These are phyloP conservation scores for Akanthomyces dipterigenus DNA, from an alignment of 2,329 filamentous ascomycete genomes.

Conservation along the genomic window DNA sequence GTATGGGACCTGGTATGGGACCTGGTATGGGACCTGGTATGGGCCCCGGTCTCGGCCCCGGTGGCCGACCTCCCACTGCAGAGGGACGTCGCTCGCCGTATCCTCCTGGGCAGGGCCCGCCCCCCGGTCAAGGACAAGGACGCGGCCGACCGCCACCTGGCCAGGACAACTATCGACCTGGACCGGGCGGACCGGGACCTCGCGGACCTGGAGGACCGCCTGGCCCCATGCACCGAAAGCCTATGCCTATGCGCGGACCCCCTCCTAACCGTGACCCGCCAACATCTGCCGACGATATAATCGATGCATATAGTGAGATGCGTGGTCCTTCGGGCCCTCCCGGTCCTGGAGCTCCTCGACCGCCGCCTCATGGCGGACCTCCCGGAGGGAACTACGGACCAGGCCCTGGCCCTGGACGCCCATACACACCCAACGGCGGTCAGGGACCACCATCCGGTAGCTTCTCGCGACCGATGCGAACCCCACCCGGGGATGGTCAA, in stretches of 20 bases:
- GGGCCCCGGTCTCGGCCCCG: constrained; percentile 19
- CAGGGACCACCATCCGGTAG: constrained; percentile 20
- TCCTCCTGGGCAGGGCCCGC: constrained; percentile 10
- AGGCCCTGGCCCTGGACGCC: constrained; percentile 8
- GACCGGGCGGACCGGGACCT: constrained; percentile 17
- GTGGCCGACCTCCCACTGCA: constrained; percentile 25
- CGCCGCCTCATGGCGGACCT: constrained; percentile 20
- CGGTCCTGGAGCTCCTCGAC: constrained; percentile 7
- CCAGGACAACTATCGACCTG: constrained; percentile 18
- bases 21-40: constrained; percentile 16
- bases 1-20: constrained; percentile 15
- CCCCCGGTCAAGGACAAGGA: not conserved
- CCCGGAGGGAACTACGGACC: constrained; percentile 80
- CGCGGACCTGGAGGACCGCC: constrained; percentile 14
- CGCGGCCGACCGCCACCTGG: constrained; percentile 8
- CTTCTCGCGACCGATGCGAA: constrained; percentile 27
- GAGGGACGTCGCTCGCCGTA: constrained; percentile 27
- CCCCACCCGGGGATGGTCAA: constrained; percentile 10
- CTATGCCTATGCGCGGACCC: constrained; percentile 11
- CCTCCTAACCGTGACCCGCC: constrained; percentile 9
- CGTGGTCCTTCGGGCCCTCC: constrained; percentile 19
- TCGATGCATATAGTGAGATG: constrained; percentile 16
- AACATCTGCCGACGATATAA: constrained; percentile 12
- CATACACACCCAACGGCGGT: constrained; percentile 9
- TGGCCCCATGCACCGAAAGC: constrained; percentile 1